Evolutionary conservation across 345 rosid species (phyloP).

Genomic region (Heritiera littoralis): DNA sequence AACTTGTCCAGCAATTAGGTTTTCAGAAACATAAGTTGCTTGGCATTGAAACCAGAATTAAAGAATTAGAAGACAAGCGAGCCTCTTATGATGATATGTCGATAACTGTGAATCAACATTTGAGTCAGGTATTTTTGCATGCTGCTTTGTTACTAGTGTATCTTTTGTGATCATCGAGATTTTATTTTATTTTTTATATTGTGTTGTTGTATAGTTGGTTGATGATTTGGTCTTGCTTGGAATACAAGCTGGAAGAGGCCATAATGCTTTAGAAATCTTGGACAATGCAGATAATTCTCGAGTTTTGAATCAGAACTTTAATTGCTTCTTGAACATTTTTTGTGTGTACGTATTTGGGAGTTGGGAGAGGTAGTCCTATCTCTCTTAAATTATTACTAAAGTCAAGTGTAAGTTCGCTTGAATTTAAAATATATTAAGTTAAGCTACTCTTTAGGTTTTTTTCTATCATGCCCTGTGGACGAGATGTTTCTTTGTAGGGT

Average conservation of each 20-base stretch:
- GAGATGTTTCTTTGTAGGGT: slow-evolving; percentile 84
- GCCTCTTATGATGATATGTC: slow-evolving; percentile 64
- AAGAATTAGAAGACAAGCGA: slow-evolving; percentile 56
- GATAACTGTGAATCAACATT: slow-evolving; percentile 59
- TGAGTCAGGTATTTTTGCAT: slow-evolving; percentile 61
- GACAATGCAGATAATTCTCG: slow-evolving; percentile 43
- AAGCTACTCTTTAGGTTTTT: slow-evolving; percentile 47
- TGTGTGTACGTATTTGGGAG: neutral
- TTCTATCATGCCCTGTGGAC: slow-evolving; percentile 72
- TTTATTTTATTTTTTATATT: slow-evolving; percentile 9
- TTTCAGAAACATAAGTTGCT: slow-evolving; percentile 67
- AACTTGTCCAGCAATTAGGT: slow-evolving; percentile 78
- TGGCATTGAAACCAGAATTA: slow-evolving; percentile 60
- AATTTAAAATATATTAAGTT: slow-evolving; percentile 23
- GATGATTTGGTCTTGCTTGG: slow-evolving; percentile 84
- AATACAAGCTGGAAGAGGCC: slow-evolving; percentile 66
- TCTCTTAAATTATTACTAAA: neutral
- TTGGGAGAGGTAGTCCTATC: neutral
- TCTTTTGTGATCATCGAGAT: neutral
- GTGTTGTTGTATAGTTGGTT: slow-evolving; percentile 57
- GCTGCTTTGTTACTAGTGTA: neutral
- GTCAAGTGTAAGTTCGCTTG: neutral
- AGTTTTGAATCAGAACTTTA: slow-evolving; percentile 42
- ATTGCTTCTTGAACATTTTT: slow-evolving; percentile 1
- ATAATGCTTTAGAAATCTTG: slow-evolving; percentile 44